phyloP scores from a whole-genome alignment of 1,284 basidiomycete species.

The Ustilago cynodontis region DNA sequence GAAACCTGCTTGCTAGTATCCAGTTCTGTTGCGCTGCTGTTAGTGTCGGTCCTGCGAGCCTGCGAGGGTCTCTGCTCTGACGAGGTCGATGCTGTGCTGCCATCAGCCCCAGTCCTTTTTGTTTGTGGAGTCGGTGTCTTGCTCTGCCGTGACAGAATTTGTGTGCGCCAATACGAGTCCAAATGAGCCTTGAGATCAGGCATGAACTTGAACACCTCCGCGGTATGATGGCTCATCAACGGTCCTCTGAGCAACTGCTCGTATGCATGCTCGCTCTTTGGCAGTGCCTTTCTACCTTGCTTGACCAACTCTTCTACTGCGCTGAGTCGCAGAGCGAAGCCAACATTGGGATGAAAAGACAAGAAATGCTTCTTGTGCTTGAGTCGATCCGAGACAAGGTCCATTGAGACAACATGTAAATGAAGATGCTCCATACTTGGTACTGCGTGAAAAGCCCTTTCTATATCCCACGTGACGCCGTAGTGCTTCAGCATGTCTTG shows the following conservation, averaged over 20 bases:
- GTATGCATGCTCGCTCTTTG: slow-evolving; percentile 27
- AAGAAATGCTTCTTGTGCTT: slow-evolving; percentile 92
- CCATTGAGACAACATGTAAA: slow-evolving; percentile 77
- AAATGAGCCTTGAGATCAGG: slow-evolving; percentile 47
- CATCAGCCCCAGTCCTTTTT: slow-evolving; percentile 1
- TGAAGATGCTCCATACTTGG: slow-evolving; percentile 73
- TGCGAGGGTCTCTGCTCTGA: slow-evolving; percentile 2
- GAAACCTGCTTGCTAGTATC: background rate
- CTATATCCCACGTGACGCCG: slow-evolving; percentile 53
- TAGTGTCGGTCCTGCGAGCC: slow-evolving; percentile 13
- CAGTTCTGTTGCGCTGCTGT: background rate
- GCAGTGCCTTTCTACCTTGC: slow-evolving; percentile 13
- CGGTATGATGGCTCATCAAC: slow-evolving; percentile 35
- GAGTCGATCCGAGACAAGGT: slow-evolving; percentile 80
- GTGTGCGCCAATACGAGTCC: slow-evolving; percentile 26
- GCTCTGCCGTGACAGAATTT: background rate
- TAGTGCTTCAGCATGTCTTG: slow-evolving; percentile 80
- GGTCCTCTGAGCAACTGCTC: slow-evolving; percentile 40
- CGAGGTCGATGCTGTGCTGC: background rate
- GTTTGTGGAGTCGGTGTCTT: background rate
- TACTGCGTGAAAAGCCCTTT: slow-evolving; percentile 83
- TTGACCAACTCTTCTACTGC: slow-evolving; percentile 69
- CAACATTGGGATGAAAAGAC: slow-evolving; percentile 86
- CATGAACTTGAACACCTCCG: slow-evolving; percentile 16
- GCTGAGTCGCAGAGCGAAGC: slow-evolving; percentile 85